Conservation (phyloP, 2,329 filamentous ascomycete genomes). For the Fusarium mexicanum region DNA sequence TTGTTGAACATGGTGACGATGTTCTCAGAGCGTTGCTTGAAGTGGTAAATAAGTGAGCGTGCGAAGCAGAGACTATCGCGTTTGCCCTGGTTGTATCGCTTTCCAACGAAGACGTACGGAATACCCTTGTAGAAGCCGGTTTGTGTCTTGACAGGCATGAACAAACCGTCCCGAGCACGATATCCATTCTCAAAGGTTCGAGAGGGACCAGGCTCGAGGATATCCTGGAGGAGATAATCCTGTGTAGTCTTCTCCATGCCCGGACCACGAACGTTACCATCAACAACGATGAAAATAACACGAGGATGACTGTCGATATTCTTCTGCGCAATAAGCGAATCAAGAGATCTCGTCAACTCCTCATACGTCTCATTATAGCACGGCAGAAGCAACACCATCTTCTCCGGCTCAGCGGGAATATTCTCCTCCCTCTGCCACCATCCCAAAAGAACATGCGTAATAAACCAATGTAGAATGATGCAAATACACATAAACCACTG, state of each 20-base stretch:
- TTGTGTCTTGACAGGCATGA: constrained; percentile 57
- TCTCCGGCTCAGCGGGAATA: constrained; percentile 52
- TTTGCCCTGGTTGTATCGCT: constrained; percentile 61
- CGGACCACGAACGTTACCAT: constrained; percentile 57
- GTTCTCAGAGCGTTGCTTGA: constrained; percentile 54
- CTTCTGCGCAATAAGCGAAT: constrained; percentile 57
- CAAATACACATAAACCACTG: constrained; percentile 55
- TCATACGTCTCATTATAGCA: constrained; percentile 61
- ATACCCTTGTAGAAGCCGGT: constrained; percentile 57
- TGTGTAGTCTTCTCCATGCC: constrained; percentile 60
- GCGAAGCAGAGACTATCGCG: constrained; percentile 60
- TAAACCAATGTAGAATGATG: constrained; percentile 47
- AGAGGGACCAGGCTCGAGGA: constrained; percentile 50
- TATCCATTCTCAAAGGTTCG: constrained; percentile 55
- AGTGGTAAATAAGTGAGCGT: constrained; percentile 60
- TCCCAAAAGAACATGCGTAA: constrained; percentile 46
- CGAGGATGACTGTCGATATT: constrained; percentile 54
- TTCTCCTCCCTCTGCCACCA: constrained; percentile 46
- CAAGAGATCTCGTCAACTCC: constrained; percentile 55
- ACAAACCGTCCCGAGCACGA: constrained; percentile 56
- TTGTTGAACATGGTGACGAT: constrained; percentile 58
- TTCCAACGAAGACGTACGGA: constrained; percentile 59
- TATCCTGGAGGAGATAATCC: constrained; percentile 58
- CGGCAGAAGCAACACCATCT: constrained; percentile 57
- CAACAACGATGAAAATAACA: constrained; percentile 59